A percentile compares a stretch with the other conserved stretches of the same genome.
phyloP scores from a whole-genome alignment of 2,329 filamentous ascomycete species.

The Aspergillus cejpii region DNA sequence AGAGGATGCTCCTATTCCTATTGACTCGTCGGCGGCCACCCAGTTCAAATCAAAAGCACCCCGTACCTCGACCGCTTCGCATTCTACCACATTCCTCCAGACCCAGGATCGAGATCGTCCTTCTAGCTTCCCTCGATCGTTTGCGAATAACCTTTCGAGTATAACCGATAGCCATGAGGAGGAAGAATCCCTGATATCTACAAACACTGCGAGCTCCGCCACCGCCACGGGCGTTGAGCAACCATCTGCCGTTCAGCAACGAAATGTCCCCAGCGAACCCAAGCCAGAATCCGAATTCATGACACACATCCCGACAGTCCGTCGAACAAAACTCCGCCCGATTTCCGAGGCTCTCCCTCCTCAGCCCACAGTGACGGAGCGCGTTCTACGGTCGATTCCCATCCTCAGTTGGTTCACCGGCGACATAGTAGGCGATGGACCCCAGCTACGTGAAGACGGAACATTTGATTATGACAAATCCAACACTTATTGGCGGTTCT shows the following conservation, averaged over 20 bases:
- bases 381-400: constrained; percentile 59
- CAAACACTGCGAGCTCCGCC: constrained; percentile 39
- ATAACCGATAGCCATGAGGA: constrained; percentile 27
- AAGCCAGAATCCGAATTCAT: constrained; percentile 43
- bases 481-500: constrained; percentile 55
- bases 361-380: constrained; percentile 58
- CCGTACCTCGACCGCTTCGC: constrained; percentile 32
- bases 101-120: constrained; percentile 28
- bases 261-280: constrained; percentile 21
- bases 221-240: constrained; percentile 30
- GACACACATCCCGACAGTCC: constrained; percentile 60
- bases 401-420: constrained; percentile 65
- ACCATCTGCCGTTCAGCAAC: constrained; percentile 25
- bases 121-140: constrained; percentile 36
- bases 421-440: constrained; percentile 44
- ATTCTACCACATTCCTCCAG: constrained; percentile 32
- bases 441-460: constrained; percentile 41
- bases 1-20: constrained; percentile 58
- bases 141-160: constrained; percentile 34
- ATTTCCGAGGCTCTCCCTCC: constrained; percentile 65
- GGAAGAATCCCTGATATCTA: constrained; percentile 29
- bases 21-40: constrained; percentile 32
- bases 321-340: constrained; percentile 58
- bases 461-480: constrained; percentile 63
- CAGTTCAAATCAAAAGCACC: constrained; percentile 25